Percentiles rank a stretch among this genome's conserved stretches.
Conservation (phyloP, 306 rosid genomes). For the Erythrophleum fordii region DNA sequence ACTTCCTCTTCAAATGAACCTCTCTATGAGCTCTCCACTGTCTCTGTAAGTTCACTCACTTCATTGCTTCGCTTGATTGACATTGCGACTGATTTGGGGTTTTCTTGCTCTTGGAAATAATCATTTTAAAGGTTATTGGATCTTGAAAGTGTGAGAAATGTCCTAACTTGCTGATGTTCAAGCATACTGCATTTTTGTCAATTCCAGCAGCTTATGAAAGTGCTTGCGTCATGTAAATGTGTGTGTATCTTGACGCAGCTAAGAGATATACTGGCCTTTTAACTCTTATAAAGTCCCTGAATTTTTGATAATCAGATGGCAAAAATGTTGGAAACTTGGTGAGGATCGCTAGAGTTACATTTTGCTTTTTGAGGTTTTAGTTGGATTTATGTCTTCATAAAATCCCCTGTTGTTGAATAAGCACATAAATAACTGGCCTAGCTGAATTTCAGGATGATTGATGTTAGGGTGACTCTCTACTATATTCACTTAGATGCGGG, state of each 20-base stretch:
- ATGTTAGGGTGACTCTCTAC: not conserved
- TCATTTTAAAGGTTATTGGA: not conserved
- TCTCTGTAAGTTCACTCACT: constrained; percentile 67
- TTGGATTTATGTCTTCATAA: not conserved
- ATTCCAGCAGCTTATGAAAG: not conserved
- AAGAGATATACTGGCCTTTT: not conserved
- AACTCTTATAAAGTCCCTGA: not conserved
- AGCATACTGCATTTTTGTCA: not conserved
- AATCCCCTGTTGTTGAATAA: not conserved
- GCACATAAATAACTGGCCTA: not conserved
- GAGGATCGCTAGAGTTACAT: not conserved
- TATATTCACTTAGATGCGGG: not conserved
- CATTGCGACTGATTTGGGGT: not conserved
- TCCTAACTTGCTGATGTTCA: not conserved
- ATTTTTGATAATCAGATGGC: not conserved
- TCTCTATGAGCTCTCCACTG: constrained; percentile 48
- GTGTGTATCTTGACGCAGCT: not conserved
- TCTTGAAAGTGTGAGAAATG: not conserved
- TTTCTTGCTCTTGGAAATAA: not conserved
- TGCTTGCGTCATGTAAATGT: not conserved
- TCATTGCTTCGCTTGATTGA: not conserved
- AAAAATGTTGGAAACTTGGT: constrained; percentile 4
- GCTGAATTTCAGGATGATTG: not conserved
- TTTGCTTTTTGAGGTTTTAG: not conserved
- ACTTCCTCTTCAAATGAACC: constrained; percentile 41